These are phyloP conservation scores for Stachybotrys chlorohalonatus DNA, from an alignment of 2,329 filamentous ascomycete genomes.

Conservation along the genomic window DNA sequence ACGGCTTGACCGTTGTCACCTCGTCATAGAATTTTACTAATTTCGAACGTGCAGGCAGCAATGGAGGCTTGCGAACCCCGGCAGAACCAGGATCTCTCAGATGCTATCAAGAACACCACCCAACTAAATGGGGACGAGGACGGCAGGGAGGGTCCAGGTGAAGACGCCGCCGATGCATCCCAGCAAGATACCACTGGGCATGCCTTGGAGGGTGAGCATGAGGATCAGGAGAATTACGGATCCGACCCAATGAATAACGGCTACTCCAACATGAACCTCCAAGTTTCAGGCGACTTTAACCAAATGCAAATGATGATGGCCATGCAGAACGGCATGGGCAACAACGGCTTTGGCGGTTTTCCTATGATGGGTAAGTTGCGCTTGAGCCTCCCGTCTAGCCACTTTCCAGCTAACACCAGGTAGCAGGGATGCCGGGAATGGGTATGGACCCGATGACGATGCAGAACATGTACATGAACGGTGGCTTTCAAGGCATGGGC, in stretches of 20 bases:
- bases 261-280: constrained; percentile 53
- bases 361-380: constrained; percentile 76
- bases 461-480: constrained; percentile 73
- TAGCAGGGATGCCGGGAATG: constrained; percentile 68
- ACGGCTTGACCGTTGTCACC: background rate
- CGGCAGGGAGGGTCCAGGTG: constrained; percentile 6
- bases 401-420: constrained; percentile 2
- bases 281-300: constrained; percentile 53
- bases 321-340: constrained; percentile 60
- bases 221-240: constrained; percentile 22
- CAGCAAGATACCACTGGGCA: constrained; percentile 10
- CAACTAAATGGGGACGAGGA: constrained; percentile 6
- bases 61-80: background rate
- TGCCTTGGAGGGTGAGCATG: constrained; percentile 16
- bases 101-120: constrained; percentile 3
- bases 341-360: constrained; percentile 47
- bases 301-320: constrained; percentile 77
- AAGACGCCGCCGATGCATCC: constrained; percentile 9
- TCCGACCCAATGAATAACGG: constrained; percentile 31
- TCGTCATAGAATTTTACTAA: background rate
- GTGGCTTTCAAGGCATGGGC: constrained; percentile 71
- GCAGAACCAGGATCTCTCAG: constrained; percentile 1
- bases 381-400: background rate
- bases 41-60: background rate
- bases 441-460: constrained; percentile 73